These are phyloP conservation scores for Trypanosoma cruzi DNA, from an alignment of 208 protist genomes.

Conservation along the genomic window DNA sequence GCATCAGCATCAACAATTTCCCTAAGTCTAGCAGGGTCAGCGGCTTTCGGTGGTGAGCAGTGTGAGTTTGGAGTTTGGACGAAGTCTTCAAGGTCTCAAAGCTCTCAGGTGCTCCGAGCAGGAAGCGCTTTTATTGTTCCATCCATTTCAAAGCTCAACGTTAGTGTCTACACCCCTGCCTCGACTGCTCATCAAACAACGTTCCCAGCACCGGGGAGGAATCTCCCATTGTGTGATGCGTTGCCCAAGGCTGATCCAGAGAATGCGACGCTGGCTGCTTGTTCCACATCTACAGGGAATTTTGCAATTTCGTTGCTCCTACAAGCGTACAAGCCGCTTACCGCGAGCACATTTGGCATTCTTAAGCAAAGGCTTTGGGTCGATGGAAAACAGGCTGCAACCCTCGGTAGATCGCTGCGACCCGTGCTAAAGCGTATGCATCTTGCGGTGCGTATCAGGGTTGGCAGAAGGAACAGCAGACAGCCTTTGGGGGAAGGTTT, in stretches of 20 bases:
- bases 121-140: constrained; percentile 16
- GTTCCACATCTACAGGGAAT: neutral
- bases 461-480: neutral
- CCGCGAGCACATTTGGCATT: constrained; percentile 1
- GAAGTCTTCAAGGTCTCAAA: constrained; percentile 3
- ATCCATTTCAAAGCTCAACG: neutral
- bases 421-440: neutral
- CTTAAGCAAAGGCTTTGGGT: constrained; percentile 14
- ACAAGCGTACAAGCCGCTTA: constrained; percentile 10
- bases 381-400: neutral
- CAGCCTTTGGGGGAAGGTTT: neutral
- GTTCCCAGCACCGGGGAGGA: neutral
- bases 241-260: neutral
- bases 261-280: constrained; percentile 2
- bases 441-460: constrained; percentile 1
- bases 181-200: neutral
- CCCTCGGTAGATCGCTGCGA: constrained; percentile 10
- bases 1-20: neutral
- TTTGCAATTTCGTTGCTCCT: constrained; percentile 6
- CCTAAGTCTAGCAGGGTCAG: constrained; percentile 11
- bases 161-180: neutral
- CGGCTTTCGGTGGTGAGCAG: constrained; percentile 27
- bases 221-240: neutral
- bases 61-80: constrained; percentile 10
- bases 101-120: neutral